Percentiles rank a stretch among this genome's conserved stretches.
These are phyloP conservation scores for Penicillium antarcticum DNA, from an alignment of 495 filamentous ascomycete genomes.

Conservation along the genomic window DNA sequence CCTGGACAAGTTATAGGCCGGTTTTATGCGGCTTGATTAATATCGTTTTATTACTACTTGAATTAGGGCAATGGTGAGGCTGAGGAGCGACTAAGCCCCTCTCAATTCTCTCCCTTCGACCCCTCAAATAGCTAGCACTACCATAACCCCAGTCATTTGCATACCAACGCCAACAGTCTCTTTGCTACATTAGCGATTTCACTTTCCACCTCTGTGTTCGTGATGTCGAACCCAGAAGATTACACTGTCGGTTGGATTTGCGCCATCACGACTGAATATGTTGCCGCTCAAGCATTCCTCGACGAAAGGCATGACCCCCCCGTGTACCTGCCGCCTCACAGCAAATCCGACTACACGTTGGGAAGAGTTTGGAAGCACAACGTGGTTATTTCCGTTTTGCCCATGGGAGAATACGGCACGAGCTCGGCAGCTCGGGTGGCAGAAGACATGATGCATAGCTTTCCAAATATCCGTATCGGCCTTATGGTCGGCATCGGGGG, in stretches of 20 bases:
- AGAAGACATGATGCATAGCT: slow-evolving; percentile 29
- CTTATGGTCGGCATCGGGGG: slow-evolving; percentile 30
- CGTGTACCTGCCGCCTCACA: slow-evolving; percentile 9
- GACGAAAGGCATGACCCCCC: slow-evolving; percentile 17
- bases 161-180: too few relatives aligned
- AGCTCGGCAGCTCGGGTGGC: slow-evolving; percentile 7
- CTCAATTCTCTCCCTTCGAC: too few relatives aligned
- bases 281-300: slow-evolving; percentile 31
- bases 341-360: slow-evolving; percentile 35
- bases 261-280: slow-evolving; percentile 23
- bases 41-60: too few relatives aligned
- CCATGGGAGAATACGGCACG: slow-evolving; percentile 17
- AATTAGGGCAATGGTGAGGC: too few relatives aligned
- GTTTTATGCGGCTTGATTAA: too few relatives aligned
- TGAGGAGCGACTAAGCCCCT: too few relatives aligned
- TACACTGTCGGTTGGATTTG: slow-evolving; percentile 39
- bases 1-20: too few relatives aligned
- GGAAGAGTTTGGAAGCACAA: slow-evolving; percentile 33
- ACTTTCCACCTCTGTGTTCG: slow-evolving; percentile 3
- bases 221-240: slow-evolving; percentile 2
- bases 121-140: too few relatives aligned
- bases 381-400: slow-evolving; percentile 29
- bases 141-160: too few relatives aligned
- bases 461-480: slow-evolving; percentile 29
- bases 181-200: too few relatives aligned